These are phyloP conservation scores for Dalechampia spathulata DNA, from an alignment of 441 rosid genomes.

Conservation along the genomic window DNA sequence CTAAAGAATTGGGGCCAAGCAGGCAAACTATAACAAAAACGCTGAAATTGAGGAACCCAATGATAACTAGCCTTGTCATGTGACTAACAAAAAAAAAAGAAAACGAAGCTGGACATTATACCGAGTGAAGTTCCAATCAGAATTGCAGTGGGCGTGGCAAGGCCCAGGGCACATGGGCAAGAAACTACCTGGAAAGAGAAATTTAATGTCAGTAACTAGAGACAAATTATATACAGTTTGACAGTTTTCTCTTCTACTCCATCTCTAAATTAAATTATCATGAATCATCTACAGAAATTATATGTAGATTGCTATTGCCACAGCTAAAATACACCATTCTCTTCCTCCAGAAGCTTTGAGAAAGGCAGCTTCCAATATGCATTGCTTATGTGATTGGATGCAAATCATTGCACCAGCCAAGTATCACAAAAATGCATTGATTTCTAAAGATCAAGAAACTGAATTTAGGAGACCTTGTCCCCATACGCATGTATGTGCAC, in stretches of 20 bases:
- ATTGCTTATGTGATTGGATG: not conserved
- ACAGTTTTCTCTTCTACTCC: constrained; percentile 3
- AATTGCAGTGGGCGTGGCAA: constrained; percentile 97
- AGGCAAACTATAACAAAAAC: not conserved
- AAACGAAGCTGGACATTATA: constrained; percentile 28
- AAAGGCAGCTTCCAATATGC: not conserved
- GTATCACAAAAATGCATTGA: not conserved
- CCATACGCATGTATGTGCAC: not conserved
- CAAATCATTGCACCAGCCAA: not conserved
- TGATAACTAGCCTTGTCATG: not conserved
- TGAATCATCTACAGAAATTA: not conserved
- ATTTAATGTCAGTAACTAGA: constrained; percentile 7
- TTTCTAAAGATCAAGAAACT: not conserved
- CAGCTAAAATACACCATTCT: not conserved
- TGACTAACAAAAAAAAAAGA: constrained; percentile 1
- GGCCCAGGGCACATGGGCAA: constrained; percentile 94
- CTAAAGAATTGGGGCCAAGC: not conserved
- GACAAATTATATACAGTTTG: constrained; percentile 1
- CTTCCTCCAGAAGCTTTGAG: not conserved
- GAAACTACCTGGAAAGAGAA: constrained; percentile 70
- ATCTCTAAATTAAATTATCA: not conserved
- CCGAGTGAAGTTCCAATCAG: constrained; percentile 96
- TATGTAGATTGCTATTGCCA: not conserved
- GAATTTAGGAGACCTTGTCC: not conserved
- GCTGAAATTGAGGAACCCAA: not conserved